Conservation (phyloP, 805 yeast species). For the Yamadazyma olivae region DNA sequence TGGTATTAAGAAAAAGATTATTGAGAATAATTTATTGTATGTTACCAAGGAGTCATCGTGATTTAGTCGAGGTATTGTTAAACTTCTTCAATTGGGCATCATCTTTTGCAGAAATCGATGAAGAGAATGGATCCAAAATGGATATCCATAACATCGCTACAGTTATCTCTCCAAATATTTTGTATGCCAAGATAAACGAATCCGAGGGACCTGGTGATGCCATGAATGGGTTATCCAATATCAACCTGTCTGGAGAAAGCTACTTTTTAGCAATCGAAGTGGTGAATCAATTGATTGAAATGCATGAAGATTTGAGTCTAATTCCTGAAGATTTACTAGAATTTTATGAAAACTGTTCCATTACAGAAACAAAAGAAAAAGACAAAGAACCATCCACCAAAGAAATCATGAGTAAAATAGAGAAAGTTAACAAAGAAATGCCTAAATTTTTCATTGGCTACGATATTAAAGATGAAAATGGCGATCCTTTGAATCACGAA, state of each 20-base stretch:
- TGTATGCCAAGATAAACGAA: slow-evolving; percentile 49
- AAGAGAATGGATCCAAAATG: slow-evolving; percentile 87
- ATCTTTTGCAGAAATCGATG: slow-evolving; percentile 89
- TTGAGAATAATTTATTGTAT: slow-evolving; percentile 67
- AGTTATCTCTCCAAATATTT: slow-evolving; percentile 88
- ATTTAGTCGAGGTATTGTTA: slow-evolving; percentile 79
- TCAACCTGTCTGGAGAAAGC: slow-evolving; percentile 52
- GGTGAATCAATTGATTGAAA: slow-evolving; percentile 75
- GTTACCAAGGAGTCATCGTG: slow-evolving; percentile 79
- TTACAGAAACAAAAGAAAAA: slow-evolving; percentile 16
- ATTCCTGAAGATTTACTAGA: slow-evolving; percentile 67
- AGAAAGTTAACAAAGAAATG: slow-evolving; percentile 28
- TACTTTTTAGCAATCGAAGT: slow-evolving; percentile 91
- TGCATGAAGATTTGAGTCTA: slow-evolving; percentile 72
- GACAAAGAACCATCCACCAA: slow-evolving; percentile 25
- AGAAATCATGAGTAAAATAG: slow-evolving; percentile 33
- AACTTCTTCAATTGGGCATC: slow-evolving; percentile 93
- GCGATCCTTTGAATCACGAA: slow-evolving; percentile 20
- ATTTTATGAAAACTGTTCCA: slow-evolving; percentile 43
- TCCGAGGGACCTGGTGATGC: slow-evolving; percentile 5
- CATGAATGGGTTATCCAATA: slow-evolving; percentile 4
- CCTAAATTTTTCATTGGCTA: slow-evolving; percentile 25
- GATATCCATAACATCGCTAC: slow-evolving; percentile 94
- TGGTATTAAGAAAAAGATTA: slow-evolving; percentile 46
- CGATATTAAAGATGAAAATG: slow-evolving; percentile 13